Conservation (phyloP, 139 green algal species). For the Auxenochlorella pyrenoidosa region DNA sequence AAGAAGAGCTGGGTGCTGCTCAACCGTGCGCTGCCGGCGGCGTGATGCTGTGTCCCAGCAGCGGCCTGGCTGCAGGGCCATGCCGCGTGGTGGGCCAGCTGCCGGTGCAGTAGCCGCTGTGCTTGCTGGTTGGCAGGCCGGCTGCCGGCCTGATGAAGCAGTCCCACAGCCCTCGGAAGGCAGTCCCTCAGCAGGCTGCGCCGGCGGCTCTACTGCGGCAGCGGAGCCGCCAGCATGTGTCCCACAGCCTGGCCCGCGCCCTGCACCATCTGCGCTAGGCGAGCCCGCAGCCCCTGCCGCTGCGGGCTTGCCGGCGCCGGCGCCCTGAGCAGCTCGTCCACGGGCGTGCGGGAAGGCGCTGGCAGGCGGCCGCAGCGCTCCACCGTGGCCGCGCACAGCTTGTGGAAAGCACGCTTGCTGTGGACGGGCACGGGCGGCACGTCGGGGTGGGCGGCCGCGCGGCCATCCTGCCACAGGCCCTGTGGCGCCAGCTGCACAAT, state of each 20-base stretch:
- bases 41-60: not conserved
- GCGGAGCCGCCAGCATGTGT: too few relatives aligned
- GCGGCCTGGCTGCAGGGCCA: too few relatives aligned
- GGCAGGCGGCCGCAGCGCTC: not conserved
- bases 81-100: too few relatives aligned
- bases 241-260: too few relatives aligned
- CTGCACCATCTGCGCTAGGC: too few relatives aligned
- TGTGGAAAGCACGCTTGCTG: not conserved
- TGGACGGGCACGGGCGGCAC: not conserved
- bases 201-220: too few relatives aligned
- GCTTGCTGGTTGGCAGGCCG: too few relatives aligned
- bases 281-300: not conserved
- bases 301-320: not conserved
- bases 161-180: too few relatives aligned
- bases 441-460: not conserved
- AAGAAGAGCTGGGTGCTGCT: slow-evolving; percentile 42
- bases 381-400: not conserved
- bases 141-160: too few relatives aligned
- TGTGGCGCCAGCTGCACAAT: not conserved
- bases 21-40: not conserved
- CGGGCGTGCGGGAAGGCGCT: not conserved
- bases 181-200: too few relatives aligned
- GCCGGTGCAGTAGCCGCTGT: too few relatives aligned
- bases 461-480: slow-evolving; percentile 18
- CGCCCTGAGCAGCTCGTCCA: not conserved